phyloP scores from a whole-genome alignment of 495 filamentous ascomycete species.

The Cetradonia linearis region DNA sequence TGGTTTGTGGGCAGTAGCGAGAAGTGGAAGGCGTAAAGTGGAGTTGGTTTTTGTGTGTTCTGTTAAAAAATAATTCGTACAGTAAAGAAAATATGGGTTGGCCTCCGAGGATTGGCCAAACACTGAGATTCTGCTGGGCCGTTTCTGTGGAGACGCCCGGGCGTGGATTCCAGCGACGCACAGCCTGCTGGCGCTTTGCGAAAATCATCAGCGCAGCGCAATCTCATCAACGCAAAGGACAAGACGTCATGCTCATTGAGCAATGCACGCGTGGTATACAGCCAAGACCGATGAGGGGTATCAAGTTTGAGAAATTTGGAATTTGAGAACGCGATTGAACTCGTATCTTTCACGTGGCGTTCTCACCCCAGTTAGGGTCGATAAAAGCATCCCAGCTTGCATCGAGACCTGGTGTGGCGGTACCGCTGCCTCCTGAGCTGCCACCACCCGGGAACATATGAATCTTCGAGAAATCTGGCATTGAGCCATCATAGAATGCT shows the following conservation, averaged over 20 bases:
- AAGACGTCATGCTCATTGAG: slow-evolving; percentile 5
- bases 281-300: slow-evolving; percentile 8
- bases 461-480: slow-evolving; percentile 21
- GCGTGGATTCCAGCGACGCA: neutral
- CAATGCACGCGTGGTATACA: slow-evolving; percentile 2
- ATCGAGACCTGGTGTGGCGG: slow-evolving; percentile 24
- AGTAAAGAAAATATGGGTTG: neutral
- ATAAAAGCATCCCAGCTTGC: slow-evolving; percentile 27
- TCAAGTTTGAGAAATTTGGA: neutral
- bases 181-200: neutral
- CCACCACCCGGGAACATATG: slow-evolving; percentile 12
- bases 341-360: slow-evolving; percentile 13
- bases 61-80: slow-evolving; percentile 2
- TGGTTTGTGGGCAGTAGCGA: neutral
- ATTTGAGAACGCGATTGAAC: neutral
- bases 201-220: neutral
- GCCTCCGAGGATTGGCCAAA: neutral
- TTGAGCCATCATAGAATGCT: slow-evolving; percentile 20
- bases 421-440: slow-evolving; percentile 25
- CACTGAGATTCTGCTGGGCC: neutral
- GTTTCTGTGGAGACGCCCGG: neutral
- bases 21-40: no score
- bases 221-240: neutral
- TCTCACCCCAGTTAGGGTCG: slow-evolving; percentile 24
- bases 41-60: neutral